These are phyloP conservation scores for Albizia julibrissin DNA, from an alignment of 306 rosid genomes.

Conservation along the genomic window DNA sequence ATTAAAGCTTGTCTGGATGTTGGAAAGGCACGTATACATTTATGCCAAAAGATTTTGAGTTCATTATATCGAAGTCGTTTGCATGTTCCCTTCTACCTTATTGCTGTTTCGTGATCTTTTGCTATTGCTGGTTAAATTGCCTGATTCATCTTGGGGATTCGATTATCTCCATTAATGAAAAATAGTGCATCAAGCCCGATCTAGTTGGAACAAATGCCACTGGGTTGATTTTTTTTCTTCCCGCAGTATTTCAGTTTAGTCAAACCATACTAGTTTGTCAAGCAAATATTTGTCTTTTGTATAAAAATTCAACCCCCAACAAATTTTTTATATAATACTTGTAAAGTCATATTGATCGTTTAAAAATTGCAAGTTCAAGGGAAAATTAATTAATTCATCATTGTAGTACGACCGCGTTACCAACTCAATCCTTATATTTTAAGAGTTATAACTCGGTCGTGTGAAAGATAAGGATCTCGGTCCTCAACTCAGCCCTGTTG, in stretches of 20 bases:
- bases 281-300: background rate
- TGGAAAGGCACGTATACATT: slow-evolving; percentile 7
- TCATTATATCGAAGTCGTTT: background rate
- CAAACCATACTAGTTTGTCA: background rate
- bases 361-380: too few relatives aligned
- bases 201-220: background rate
- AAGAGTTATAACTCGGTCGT: too few relatives aligned
- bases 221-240: background rate
- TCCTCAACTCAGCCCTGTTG: too few relatives aligned
- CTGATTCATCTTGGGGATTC: background rate
- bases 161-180: background rate
- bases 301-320: too few relatives aligned
- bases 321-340: too few relatives aligned
- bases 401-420: too few relatives aligned
- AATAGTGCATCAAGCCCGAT: too few relatives aligned
- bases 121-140: background rate
- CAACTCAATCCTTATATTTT: too few relatives aligned
- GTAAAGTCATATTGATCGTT: too few relatives aligned
- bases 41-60: background rate
- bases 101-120: background rate
- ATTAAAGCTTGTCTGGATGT: slow-evolving; percentile 11
- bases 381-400: too few relatives aligned
- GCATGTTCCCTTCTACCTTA: background rate
- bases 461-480: too few relatives aligned
- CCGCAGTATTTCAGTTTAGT: background rate